Conservation (phyloP, 2,329 filamentous ascomycete species). For the Aspergillus sp. region DNA sequence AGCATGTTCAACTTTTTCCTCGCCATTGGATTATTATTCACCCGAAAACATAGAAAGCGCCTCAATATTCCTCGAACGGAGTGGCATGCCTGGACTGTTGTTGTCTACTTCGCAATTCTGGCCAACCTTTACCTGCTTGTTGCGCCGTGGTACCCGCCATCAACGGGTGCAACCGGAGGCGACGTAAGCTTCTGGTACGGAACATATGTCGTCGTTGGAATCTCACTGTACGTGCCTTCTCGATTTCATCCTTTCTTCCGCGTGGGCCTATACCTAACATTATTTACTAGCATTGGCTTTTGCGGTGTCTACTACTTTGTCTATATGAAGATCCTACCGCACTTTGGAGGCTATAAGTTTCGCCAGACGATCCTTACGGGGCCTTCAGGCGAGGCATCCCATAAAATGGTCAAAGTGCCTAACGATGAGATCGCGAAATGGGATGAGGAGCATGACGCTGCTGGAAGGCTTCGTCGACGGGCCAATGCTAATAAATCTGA, state of each 20-base stretch:
- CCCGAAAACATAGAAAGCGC: conserved; percentile 55
- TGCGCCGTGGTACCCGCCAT: conserved; percentile 72
- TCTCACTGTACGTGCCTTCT: conserved; percentile 57
- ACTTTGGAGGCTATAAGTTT: conserved; percentile 53
- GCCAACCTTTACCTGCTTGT: conserved; percentile 63
- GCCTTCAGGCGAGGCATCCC: conserved; percentile 49
- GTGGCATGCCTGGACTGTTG: conserved; percentile 61
- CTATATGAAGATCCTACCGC: conserved; percentile 60
- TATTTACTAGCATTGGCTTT: conserved; percentile 43
- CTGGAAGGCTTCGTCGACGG: conserved; percentile 24
- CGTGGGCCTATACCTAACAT: neutral
- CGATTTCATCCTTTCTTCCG: neutral
- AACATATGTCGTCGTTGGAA: conserved; percentile 65
- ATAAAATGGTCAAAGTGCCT: conserved; percentile 57
- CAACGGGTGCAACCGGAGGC: conserved; percentile 58
- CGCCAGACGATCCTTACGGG: conserved; percentile 56
- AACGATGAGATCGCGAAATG: conserved; percentile 52
- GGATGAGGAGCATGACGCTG: conserved; percentile 59
- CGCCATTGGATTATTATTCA: conserved; percentile 57
- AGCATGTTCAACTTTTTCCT: conserved; percentile 60
- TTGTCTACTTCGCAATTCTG: conserved; percentile 60
- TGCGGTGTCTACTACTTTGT: conserved; percentile 60
- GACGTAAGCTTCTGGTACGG: conserved; percentile 74
- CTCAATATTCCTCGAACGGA: conserved; percentile 50
- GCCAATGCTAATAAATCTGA: neutral